Evolutionary conservation across 176 grass and related monocot genomes (phyloP), one percentile per base, ranked within the genome.

Genomic region (Canna indica): DNA sequence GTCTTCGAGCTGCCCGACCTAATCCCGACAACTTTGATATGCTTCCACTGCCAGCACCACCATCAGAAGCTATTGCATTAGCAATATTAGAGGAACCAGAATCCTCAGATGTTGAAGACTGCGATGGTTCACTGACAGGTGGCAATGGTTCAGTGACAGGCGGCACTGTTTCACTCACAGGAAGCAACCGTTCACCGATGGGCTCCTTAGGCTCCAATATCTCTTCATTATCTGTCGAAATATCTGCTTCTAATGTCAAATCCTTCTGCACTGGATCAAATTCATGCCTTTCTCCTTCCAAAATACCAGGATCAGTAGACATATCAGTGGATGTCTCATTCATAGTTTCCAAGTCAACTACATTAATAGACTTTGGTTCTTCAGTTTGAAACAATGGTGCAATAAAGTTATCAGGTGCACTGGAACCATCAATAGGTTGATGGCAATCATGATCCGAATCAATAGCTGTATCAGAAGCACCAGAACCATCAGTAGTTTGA

Each of bases 1-100:
- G 90, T 47, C 67, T 86, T 64, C 95, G 80, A 84, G 90, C 80
- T 73, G 95, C 84, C 74, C 95, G 95, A 32, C 95, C 95, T 76
- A 94, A 87, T 81, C 95, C 87, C 29, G 95, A 99, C 59, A 88
- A 67, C 62, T 84, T 91, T 3, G 80, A 90, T n/a, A 90, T 76
- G 62, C 87, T 99, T 50, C 77, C 86, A 54, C 71, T 91, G 58
- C 79, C 85, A 81, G 78, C 87, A 79, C 81, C 75, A 61, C 64
- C 67, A 80, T 99, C 90, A 73, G 76, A 76, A 71, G 76, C 75
- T 73, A 87, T 88, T 64, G 68, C 79, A 75, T 73, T 80, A 68
- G 73, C 75, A 65, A 78, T 81, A 68, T 81, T 90, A 80, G 73
- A 53, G 46, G 84, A 94, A 73, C 77, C 75, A 15, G 90, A 90